Base-by-base conservation (phyloP, 2,329 filamentous ascomycete genomes). In the Clarireedia monteithiana region DNA sequence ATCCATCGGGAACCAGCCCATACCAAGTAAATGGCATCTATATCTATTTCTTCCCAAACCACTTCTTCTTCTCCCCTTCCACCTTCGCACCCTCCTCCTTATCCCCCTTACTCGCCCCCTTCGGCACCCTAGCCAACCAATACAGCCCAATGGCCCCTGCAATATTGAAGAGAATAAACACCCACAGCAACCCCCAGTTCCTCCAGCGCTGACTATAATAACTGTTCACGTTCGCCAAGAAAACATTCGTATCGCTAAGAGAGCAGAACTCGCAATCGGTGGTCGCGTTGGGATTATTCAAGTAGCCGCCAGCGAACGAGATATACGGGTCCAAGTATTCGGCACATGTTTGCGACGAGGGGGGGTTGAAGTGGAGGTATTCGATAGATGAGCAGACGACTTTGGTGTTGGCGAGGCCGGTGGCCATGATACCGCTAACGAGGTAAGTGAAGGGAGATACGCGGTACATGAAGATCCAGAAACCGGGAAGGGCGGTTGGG, bases 391-490 rank as follows among this genome's bases (percentile, higher is more conserved):
- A 81, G 70, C 91, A 96, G 0, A 69, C 63, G 34, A 92, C 83
- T 0, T 73, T 49, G 0, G 82, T 82, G 65, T 87, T 85, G 50
- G 87, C 87, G 3, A 96, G 74, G 4, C 82, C 88, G 0, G 80
- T 80, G 0, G 84, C 78, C 0, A 92, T 71, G 73, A 95, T 83
- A 17, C 85, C 88, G 4, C 79, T 79, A 15, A 94, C 82, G 17
- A 94, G 74, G 68, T 96, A 96, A 0, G 87, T 91, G 53, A 95
- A 88, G 0, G 91, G 90, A 0, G 85, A 90, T 52, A 91, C 74
- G 46, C 87, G 82, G 71, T 92, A 94, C 85, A 91, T 89, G 76
- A 90, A 91, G 64, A 87, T 85, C 87, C 88, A 92, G 77, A 91
- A 91, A 3, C 81, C 74, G 0, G 88, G 88, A 38, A 94, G 77